Base-by-base conservation (phyloP, 208 protist genomes). In the Acanthamoeba triangularis region DNA sequence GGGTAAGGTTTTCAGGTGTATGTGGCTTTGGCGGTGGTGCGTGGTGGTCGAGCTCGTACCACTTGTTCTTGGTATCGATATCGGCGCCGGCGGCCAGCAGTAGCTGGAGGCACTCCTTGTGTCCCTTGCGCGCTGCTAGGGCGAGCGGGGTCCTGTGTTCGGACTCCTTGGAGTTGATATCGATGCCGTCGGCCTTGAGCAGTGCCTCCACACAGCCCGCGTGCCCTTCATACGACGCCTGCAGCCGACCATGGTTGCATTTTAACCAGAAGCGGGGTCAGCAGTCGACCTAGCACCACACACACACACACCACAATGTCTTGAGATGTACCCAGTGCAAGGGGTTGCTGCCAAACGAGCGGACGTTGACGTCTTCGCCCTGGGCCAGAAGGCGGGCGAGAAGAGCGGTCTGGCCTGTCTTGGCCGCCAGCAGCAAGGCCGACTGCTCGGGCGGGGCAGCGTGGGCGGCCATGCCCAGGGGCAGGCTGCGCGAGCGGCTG, bases 91-190 rank as follows among this genome's bases (percentile, higher is more conserved):
- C 80, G n/a, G 80, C 37, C 18, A 88, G 23, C 80, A 88, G 30
- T 14, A 88, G 49, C 52, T 88, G 49, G n/a, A 61, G 14, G 49
- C 80, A 88, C 30, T 88, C 80, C 23, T 20, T 65, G 80, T 88
- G 80, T 52, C 80, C 80, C 52, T 88, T 88, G 80, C 80, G 80
- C 41, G 80, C 80, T 65, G 80, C 80, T 54, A 88, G 80, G 49
- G 80, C 80, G 30, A 88, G 52, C 13, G 80, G 80, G 16, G 80
- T 88, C 49, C 80, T 74, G 65, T 80, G 49, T 35, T 88, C 80
- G 13, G 80, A 33, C 49, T 88, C 80, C 80, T 65, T 65, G 41
- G 41, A n/a, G 44, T 88, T 35, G 49, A 88, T 41, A 25, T 88
- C 80, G 52, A 88, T 88, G 52, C 52, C 80, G 16, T 88, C 52